Evolutionary conservation across 1,139 yeast genomes (phyloP), one percentile per base, ranked within the genome.

Genomic region (Kodamaea fungicola): DNA sequence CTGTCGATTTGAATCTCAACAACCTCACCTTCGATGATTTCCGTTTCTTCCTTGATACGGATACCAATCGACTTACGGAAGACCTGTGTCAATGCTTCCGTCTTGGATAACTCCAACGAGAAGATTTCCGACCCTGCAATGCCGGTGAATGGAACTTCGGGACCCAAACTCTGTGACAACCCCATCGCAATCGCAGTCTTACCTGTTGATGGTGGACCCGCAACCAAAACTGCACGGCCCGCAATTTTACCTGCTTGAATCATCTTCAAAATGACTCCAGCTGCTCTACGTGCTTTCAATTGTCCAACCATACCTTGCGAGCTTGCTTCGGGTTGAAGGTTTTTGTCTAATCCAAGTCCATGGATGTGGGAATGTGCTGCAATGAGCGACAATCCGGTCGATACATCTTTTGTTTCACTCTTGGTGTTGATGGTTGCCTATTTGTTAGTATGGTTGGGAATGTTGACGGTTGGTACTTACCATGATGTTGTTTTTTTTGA

Each of bases 181-280:
- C 97, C 99, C 92, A 90, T 89, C 22, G 99, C 99, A 54, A 94
- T 82, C 36, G 99, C 99, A 8, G 99, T 94, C 61, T 94, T 94
- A 61, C 99, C 99, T 2, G 98, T 94, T 1, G 96, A 85, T 25
- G 98, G 98, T 7, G 98, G 98, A 6, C 99, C 99, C 0, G 98
- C 97, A 45, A 94, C 76, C 49, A 94, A 68, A 24, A 90, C 94
- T 1, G 97, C 97, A 49, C 97, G 78, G 12, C 99, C 99, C 6
- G 98, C 97, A 57, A 94, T 92, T 49, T 86, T 79, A 26, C 97
- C 96, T 32, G 84, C 88, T 58, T 87, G 87, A 42, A 92, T 86
- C 95, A 94, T 87, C 66, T 85, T 89, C 52, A 89, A 71, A 36
- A 92, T 83, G 24, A 94, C 83, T 35, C 97, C 99, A 7, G 96